Evolutionary conservation across 2,329 filamentous ascomycete genomes (phyloP).

Genomic region (Gaeumannomyces tritici): DNA sequence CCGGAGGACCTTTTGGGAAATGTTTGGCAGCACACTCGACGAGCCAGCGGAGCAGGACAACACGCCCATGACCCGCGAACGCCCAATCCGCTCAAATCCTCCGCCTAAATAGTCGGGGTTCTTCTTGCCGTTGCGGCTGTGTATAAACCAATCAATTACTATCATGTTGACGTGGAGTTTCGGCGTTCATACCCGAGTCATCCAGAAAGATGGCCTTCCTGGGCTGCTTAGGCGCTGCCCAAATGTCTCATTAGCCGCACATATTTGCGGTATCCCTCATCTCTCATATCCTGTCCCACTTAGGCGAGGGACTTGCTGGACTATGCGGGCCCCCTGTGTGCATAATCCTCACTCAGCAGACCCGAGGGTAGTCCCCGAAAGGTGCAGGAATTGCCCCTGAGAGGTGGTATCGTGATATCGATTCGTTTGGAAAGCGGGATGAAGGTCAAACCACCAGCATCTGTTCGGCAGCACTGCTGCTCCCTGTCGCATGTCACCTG

Average conservation of each 20-base stretch:
- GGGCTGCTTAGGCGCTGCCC: too few relatives aligned
- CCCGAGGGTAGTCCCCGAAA: too few relatives aligned
- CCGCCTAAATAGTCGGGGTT: neutral
- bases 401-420: neutral
- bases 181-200: neutral
- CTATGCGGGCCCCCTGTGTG: neutral
- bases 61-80: neutral
- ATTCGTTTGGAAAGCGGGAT: neutral
- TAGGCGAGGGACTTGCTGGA: neutral
- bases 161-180: neutral
- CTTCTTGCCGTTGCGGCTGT: neutral
- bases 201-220: neutral
- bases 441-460: neutral
- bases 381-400: neutral
- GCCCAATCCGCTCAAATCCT: neutral
- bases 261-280: neutral
- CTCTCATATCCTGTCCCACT: neutral
- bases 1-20: slow-evolving; percentile 14
- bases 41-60: neutral
- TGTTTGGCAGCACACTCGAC: slow-evolving; percentile 4
- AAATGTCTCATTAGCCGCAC: neutral
- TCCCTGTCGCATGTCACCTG: slow-evolving; percentile 14
- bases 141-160: neutral
- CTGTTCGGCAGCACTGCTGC: neutral
- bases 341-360: neutral